phyloP scores from a whole-genome alignment of 768 basidiomycete species.

The Zangia roseola region DNA sequence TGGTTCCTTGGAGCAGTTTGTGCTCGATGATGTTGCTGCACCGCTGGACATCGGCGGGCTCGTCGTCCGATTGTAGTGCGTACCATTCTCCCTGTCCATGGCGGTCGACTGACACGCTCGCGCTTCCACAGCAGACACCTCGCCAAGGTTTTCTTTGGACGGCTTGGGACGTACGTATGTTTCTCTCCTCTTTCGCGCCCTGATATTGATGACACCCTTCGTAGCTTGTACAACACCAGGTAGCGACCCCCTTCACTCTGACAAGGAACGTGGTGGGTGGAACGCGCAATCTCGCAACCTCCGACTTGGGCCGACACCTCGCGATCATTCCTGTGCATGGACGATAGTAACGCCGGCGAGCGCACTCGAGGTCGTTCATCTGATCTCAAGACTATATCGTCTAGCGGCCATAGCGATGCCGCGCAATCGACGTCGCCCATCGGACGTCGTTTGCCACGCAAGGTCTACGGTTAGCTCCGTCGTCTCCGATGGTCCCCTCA shows the following conservation, averaged over 20 bases:
- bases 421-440: not conserved
- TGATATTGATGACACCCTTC: not conserved
- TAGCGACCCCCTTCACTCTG: not conserved
- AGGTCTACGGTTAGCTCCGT: not conserved
- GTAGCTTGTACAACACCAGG: not conserved
- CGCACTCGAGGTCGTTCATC: not conserved
- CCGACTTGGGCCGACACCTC: not conserved
- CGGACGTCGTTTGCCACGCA: not conserved
- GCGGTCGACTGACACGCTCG: not conserved
- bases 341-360: not conserved
- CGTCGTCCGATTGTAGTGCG: not conserved
- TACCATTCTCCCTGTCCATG: not conserved
- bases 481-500: not conserved
- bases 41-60: not conserved
- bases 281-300: not conserved
- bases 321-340: not conserved
- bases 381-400: not conserved
- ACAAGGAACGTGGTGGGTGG: constrained; percentile 1
- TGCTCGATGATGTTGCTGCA: not conserved
- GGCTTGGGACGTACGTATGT: not conserved
- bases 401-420: not conserved
- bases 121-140: not conserved
- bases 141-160: not conserved
- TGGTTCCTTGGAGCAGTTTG: not conserved
- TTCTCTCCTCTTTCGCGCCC: no score